Percentiles rank a stretch among this genome's conserved stretches.
Conservation (phyloP, 148 eudicot genomes). For the Rhododendron ovatum region DNA sequence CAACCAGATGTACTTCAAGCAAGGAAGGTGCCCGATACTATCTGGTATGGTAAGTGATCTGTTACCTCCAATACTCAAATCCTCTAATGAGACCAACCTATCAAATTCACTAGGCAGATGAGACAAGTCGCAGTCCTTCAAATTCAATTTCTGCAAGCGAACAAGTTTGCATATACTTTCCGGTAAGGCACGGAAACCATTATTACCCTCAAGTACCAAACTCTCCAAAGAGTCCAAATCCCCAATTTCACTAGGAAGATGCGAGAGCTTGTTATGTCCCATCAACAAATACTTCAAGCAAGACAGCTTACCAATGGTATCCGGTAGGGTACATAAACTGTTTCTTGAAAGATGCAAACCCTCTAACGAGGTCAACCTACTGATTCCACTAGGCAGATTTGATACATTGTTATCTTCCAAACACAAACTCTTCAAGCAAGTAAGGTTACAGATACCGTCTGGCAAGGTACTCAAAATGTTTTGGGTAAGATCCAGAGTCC, state of each 20-base stretch:
- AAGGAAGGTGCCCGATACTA: neutral
- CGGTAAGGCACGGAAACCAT: neutral
- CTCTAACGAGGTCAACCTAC: neutral
- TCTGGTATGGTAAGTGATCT: too few species aligned
- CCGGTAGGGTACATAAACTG: neutral
- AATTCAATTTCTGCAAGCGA: accelerated
- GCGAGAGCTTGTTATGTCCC: neutral
- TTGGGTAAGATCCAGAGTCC: too few species aligned
- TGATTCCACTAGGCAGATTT: neutral
- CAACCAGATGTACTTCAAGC: neutral
- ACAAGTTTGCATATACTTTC: neutral
- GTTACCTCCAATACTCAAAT: accelerated
- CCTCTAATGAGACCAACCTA: too few species aligned
- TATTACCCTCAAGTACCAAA: neutral
- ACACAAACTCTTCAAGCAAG: too few species aligned
- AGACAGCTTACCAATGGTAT: neutral
- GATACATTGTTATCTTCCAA: too few species aligned
- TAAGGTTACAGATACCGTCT: too few species aligned
- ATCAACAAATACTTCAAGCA: neutral
- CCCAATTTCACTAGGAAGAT: neutral
- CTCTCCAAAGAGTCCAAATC: neutral
- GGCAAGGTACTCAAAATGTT: too few species aligned
- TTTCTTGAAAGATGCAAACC: neutral
- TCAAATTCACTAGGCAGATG: too few species aligned
- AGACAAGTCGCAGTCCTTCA: neutral